Percentiles rank a stretch among this genome's conserved stretches.
Evolutionary conservation across 805 yeast species (phyloP).

Genomic region (Candida lessepsii): DNA sequence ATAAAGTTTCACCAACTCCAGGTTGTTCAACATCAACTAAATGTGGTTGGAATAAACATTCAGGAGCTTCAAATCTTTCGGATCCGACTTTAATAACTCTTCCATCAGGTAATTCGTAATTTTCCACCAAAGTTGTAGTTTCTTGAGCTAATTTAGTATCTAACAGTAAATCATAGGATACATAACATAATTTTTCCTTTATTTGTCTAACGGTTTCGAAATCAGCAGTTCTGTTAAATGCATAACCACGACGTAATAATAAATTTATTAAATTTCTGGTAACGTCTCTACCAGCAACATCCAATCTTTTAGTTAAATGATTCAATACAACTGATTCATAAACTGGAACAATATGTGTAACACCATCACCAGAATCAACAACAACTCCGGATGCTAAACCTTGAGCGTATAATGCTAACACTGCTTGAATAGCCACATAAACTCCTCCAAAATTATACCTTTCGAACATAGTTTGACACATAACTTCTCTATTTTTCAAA

Average conservation of each 20-base stretch:
- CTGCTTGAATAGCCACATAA: constrained; percentile 96
- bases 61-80: constrained; percentile 96
- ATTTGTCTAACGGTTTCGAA: constrained; percentile 98
- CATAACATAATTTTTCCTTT: constrained; percentile 87
- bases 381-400: constrained; percentile 97
- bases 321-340: constrained; percentile 96
- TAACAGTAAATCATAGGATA: constrained; percentile 87
- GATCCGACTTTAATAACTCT: constrained; percentile 90
- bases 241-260: constrained; percentile 92
- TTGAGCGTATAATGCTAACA: constrained; percentile 95
- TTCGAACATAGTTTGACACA: constrained; percentile 93
- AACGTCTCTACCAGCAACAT: constrained; percentile 98
- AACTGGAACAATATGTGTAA: constrained; percentile 96
- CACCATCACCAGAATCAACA: constrained; percentile 98
- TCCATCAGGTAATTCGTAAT: constrained; percentile 95
- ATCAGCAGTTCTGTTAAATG: constrained; percentile 97
- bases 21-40: constrained; percentile 95
- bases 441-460: constrained; percentile 88
- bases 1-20: constrained; percentile 90
- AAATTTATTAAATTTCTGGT: constrained; percentile 93
- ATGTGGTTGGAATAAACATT: constrained; percentile 93
- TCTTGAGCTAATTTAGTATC: constrained; percentile 87
- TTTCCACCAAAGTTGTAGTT: constrained; percentile 91
- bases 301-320: constrained; percentile 87
- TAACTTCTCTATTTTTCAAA: constrained; percentile 78